phyloP scores from a whole-genome alignment of 2,329 filamentous ascomycete genomes.

The Fusarium nisikadoi region DNA sequence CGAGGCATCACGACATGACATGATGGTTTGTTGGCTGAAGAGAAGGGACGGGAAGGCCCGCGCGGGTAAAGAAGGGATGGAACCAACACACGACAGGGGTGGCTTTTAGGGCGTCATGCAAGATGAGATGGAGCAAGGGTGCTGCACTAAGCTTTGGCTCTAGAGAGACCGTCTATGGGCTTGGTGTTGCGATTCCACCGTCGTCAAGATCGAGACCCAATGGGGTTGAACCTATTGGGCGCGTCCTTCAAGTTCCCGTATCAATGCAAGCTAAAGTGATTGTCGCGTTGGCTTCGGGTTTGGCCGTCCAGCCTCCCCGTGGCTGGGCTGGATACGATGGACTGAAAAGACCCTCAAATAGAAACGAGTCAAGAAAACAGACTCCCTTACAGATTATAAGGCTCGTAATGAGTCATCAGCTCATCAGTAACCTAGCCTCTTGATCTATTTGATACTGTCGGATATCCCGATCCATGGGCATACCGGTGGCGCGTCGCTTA shows the following conservation, averaged over 20 bases:
- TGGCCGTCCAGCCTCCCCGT: neutral
- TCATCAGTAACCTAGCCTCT: neutral
- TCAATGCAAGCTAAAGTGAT: neutral
- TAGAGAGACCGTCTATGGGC: neutral
- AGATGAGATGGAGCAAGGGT: neutral
- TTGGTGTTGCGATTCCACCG: neutral
- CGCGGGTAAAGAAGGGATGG: slow-evolving; percentile 28
- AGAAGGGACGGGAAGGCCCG: slow-evolving; percentile 39
- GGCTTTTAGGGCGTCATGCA: neutral
- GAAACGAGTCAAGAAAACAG: neutral
- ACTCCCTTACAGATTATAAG: no score
- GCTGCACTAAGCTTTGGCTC: slow-evolving; percentile 2
- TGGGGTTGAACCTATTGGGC: neutral
- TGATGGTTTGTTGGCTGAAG: slow-evolving; percentile 5
- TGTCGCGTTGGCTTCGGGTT: neutral
- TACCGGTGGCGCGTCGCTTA: neutral
- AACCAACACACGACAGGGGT: slow-evolving; percentile 31
- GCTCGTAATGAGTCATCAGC: neutral
- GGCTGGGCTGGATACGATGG: neutral
- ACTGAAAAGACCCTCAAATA: neutral
- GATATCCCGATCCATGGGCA: neutral
- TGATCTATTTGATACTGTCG: neutral
- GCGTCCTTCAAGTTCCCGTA: neutral
- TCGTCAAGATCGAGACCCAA: neutral
- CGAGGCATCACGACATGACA: slow-evolving; percentile 9